Evolutionary conservation across 345 rosid species (phyloP).

Genomic region (Citrus maxima): DNA sequence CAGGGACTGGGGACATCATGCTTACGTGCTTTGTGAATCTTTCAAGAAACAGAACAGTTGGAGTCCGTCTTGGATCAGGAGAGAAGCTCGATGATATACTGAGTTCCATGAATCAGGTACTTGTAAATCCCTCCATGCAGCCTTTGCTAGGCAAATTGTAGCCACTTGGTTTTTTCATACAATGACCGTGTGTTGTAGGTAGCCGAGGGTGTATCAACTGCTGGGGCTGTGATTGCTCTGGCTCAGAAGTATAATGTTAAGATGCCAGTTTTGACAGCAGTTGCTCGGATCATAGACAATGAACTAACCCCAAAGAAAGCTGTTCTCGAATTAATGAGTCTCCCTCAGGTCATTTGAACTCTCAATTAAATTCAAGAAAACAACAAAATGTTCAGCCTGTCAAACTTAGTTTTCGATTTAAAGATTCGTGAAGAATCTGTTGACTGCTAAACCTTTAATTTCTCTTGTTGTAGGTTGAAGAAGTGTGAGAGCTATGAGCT

Average conservation of each 20-base stretch:
- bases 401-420: not conserved
- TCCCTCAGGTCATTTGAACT: constrained; percentile 59
- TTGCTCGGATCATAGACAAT: constrained; percentile 80
- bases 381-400: not conserved
- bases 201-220: constrained; percentile 94
- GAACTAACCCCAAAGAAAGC: constrained; percentile 86
- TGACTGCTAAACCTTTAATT: not conserved
- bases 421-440: not conserved
- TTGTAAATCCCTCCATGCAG: not conserved
- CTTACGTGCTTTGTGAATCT: constrained; percentile 93
- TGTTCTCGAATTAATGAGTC: constrained; percentile 79
- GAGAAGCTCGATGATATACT: constrained; percentile 82
- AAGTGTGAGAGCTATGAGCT: constrained; percentile 41
- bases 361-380: not conserved
- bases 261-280: constrained; percentile 92
- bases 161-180: constrained; percentile 1
- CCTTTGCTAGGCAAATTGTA: constrained; percentile 3
- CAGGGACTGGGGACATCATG: constrained; percentile 97
- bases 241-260: constrained; percentile 94
- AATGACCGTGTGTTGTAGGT: constrained; percentile 37
- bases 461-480: constrained; percentile 50
- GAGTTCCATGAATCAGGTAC: constrained; percentile 83
- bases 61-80: constrained; percentile 91
- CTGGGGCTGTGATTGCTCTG: constrained; percentile 90
- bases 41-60: constrained; percentile 86